Evolutionary conservation across 23 red algal genomes (phyloP).

Genomic region (Chondrus crispus): DNA sequence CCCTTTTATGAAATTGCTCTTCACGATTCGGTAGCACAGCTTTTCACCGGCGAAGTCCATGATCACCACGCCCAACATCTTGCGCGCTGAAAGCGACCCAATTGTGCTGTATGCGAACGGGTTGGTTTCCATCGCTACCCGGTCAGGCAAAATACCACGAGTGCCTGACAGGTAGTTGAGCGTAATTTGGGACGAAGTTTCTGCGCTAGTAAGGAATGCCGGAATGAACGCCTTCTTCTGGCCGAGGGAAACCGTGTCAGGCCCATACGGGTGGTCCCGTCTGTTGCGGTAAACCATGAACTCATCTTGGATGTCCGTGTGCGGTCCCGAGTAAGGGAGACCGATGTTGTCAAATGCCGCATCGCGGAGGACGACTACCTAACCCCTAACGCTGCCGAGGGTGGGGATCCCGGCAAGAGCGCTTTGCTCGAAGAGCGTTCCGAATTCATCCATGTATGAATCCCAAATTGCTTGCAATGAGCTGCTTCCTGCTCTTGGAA

Average conservation of each 20-base stretch:
- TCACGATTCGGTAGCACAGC: slow-evolving; percentile 30
- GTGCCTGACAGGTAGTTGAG: slow-evolving; percentile 46
- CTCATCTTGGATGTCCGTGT: slow-evolving; percentile 17
- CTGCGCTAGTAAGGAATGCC: slow-evolving; percentile 11
- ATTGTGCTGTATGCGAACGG: slow-evolving; percentile 27
- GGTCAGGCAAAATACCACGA: slow-evolving; percentile 21
- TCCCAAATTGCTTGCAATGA: slow-evolving; percentile 37
- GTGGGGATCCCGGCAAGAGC: neutral
- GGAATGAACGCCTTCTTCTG: slow-evolving; percentile 23
- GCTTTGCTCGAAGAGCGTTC: neutral
- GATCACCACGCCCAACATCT: slow-evolving; percentile 18
- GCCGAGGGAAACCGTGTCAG: slow-evolving; percentile 18
- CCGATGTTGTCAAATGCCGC: slow-evolving; percentile 3
- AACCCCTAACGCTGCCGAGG: slow-evolving; percentile 21
- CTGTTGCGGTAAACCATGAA: slow-evolving; percentile 14
- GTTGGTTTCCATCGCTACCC: slow-evolving; percentile 9
- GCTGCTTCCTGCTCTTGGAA: neutral
- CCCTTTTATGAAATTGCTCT: slow-evolving; percentile 38
- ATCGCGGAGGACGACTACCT: neutral
- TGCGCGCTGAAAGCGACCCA: neutral
- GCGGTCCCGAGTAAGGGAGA: too few relatives aligned
- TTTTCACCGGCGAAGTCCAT: slow-evolving; percentile 50
- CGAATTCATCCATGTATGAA: neutral
- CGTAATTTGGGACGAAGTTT: neutral
- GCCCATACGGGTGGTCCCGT: slow-evolving; percentile 11